Evolutionary conservation across 768 basidiomycete species (phyloP), one percentile per base, ranked within the genome.

Genomic region (Trametes coccinea): DNA sequence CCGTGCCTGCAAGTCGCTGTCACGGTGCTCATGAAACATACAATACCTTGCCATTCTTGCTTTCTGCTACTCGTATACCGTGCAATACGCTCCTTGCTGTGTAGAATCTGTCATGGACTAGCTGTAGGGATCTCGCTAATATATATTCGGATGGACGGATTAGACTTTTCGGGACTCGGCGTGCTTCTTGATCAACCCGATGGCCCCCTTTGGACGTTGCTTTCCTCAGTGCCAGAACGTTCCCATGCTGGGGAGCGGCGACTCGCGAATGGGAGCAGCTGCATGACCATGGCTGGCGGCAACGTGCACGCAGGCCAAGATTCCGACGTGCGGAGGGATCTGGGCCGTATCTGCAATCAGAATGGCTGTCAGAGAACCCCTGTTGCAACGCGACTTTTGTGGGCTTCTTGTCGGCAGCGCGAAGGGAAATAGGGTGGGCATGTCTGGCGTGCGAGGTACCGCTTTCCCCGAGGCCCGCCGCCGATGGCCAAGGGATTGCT

Each of bases 71-170:
- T 29, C 55, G 31, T 43, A 43, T 43, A 43, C 37, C 34, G 27
- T 43, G 22, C 22, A 16, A 34, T 53, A 51, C 60, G 53, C 60
- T 61, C 60, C 31, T 55, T 61, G 52, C 53, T 53, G 45, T 60
- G 59, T 48, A 48, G 10, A 27, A 7, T 60, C n/a, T 33, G 33
- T 40, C 43, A 34, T 37, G 45, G 45, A 48, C 55, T 47, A 52
- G 22, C 40, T 22, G 16, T 54, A 47, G 39, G 29, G 37, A 60
- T 34, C 43, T 33, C 31, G 40, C 54, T 49, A 49, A 49, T 49
- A 22, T 9, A 37, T 30, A 39, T 40, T 34, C 17, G 30, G 48
- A 30, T 31, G 48, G 48, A 31, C 27, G 4, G 30, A 14, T 31
- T 39, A 39, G 39, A 39, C 8, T 8, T 22, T 22, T 22, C 45